These are phyloP conservation scores for Termitomyces eurrhizus DNA, from an alignment of 768 basidiomycete species.

Conservation along the genomic window DNA sequence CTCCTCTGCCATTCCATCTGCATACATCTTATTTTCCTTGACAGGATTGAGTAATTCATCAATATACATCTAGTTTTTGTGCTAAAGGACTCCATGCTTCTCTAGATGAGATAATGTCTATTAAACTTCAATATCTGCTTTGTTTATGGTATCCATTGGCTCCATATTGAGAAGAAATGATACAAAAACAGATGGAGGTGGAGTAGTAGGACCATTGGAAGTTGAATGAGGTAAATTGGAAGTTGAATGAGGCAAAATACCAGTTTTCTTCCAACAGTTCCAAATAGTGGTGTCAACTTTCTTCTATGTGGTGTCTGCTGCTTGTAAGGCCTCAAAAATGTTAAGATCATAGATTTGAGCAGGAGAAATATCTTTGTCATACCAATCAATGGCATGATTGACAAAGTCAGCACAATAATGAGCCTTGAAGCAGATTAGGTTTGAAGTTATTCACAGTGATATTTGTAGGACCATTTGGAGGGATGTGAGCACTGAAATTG, in stretches of 20 bases:
- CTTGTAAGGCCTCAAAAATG: background rate
- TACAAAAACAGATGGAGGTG: background rate
- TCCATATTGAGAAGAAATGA: background rate
- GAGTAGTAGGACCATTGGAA: too few species aligned
- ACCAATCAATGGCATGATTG: background rate
- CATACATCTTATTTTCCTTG: background rate
- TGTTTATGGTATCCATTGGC: background rate
- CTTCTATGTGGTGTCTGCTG: background rate
- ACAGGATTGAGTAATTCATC: too few species aligned
- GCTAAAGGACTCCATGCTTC: background rate
- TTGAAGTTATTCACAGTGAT: too few species aligned
- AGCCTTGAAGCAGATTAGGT: too few species aligned
- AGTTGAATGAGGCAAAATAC: too few species aligned
- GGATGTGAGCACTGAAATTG: background rate
- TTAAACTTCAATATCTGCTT: background rate
- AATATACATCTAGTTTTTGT: too few species aligned
- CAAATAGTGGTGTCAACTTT: background rate
- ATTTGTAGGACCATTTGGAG: background rate
- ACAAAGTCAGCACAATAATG: too few species aligned
- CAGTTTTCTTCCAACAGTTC: background rate
- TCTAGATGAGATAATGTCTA: too few species aligned
- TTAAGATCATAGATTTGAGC: background rate
- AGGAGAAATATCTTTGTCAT: background rate
- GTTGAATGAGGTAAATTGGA: too few species aligned
- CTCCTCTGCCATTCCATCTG: background rate